Evolutionary conservation across 2,329 filamentous ascomycete species (phyloP), one percentile per base, ranked within the genome.

Genomic region (Madurella fahalii): DNA sequence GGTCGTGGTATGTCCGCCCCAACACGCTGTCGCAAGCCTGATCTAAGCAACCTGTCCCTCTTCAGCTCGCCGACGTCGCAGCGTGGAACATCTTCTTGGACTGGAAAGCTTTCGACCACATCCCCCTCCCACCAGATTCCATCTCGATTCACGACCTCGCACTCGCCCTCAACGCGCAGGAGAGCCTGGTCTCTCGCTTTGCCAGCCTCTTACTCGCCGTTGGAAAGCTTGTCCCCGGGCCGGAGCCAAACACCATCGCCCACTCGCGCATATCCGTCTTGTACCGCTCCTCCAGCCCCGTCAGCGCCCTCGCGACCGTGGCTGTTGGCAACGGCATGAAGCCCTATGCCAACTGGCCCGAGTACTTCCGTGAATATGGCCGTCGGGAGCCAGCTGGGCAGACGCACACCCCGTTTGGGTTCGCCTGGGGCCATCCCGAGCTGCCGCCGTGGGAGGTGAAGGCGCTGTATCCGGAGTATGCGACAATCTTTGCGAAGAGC

Each of bases 31-130:
- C 17, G 31, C 3, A 31, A 41, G n/a, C 30, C 9, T 2, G 11
- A 9, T 12, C 20, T 37, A 17, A 47, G 45, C 54, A 25, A 47
- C 16, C 9, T 15, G 31, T 15, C 9, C 13, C 4, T 18, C 1
- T 1, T 11, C 46, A 64, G 61, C 18, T 63, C 20, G 55, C 56
- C 15, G 56, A 63, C 11, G 47, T 58, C 39, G 58, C 55, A 25
- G 56, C 54, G 2, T 63, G 56, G 55, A 59, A 61, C 46, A 50
- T 64, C 11, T 64, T 63, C 43, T 58, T 64, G 39, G 52, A 61
- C 37, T 67, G 64, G 64, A 62, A 62, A 39, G 60, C 63, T n/a
- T 67, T 67, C 39, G 65, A 67, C 55, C 48, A 56, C 16, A 67
- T 67, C 51, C 63, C 64, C 2, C 46, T 60, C 18, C 34, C 34